These are phyloP conservation scores for Scedosporium aurantiacum DNA, from an alignment of 2,329 filamentous ascomycete genomes.

Conservation along the genomic window DNA sequence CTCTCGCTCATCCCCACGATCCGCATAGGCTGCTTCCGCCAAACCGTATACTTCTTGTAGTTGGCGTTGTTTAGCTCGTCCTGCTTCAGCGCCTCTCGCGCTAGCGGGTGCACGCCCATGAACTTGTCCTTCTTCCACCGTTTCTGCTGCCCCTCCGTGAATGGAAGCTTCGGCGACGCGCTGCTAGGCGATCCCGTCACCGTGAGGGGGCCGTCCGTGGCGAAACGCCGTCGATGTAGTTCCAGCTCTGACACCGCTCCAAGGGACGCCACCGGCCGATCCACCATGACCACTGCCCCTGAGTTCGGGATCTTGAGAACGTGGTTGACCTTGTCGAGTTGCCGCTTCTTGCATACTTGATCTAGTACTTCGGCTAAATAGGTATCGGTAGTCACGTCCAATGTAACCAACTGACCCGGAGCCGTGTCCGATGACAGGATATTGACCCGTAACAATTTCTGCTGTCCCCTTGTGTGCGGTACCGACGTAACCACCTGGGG, in stretches of 20 bases:
- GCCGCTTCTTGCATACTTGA: slow-evolving; percentile 63
- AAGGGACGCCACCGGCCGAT: slow-evolving; percentile 69
- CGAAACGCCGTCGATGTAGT: slow-evolving; percentile 62
- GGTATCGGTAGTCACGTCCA: slow-evolving; percentile 71
- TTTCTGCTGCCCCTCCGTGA: slow-evolving; percentile 33
- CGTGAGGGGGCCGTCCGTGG: slow-evolving; percentile 59
- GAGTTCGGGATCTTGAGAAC: slow-evolving; percentile 68
- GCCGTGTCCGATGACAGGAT: slow-evolving; percentile 59
- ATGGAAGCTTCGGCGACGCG: slow-evolving; percentile 54
- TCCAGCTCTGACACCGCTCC: slow-evolving; percentile 67
- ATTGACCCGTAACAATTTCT: slow-evolving; percentile 62
- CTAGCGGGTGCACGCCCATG: slow-evolving; percentile 54
- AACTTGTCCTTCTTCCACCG: slow-evolving; percentile 42
- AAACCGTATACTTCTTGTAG: slow-evolving; percentile 70
- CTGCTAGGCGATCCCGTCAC: slow-evolving; percentile 58
- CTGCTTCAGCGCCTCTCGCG: slow-evolving; percentile 49
- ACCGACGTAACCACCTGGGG: slow-evolving; percentile 36
- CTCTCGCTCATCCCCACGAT: slow-evolving; percentile 67
- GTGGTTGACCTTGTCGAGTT: slow-evolving; percentile 68
- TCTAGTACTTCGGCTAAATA: slow-evolving; percentile 77
- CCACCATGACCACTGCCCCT: slow-evolving; percentile 62
- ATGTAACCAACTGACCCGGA: slow-evolving; percentile 60
- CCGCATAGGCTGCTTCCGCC: slow-evolving; percentile 72
- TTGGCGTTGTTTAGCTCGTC: slow-evolving; percentile 45
- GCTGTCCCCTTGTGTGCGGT: slow-evolving; percentile 45